Percentiles rank a stretch among this genome's conserved stretches.
These are phyloP conservation scores for Crithidia acanthocephali DNA, from an alignment of 208 protist genomes.

Conservation along the genomic window DNA sequence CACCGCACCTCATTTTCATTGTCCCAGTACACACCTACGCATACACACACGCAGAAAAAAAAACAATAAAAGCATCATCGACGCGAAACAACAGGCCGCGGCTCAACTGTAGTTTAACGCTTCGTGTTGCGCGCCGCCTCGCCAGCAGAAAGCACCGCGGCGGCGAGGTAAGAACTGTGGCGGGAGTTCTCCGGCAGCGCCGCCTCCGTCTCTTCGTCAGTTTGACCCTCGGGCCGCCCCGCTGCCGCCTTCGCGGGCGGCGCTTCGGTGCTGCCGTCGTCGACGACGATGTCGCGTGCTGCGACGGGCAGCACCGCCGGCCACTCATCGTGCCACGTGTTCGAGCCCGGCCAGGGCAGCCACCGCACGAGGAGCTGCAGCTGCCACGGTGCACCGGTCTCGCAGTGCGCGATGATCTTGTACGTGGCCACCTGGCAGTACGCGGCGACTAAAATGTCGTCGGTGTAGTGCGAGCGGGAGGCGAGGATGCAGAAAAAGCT, in stretches of 20 bases:
- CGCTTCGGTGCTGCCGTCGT: background rate
- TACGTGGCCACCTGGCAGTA: conserved; percentile 72
- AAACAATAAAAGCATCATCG: too few relatives aligned
- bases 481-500: conserved; percentile 78
- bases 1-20: too few relatives aligned
- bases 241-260: background rate
- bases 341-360: conserved; percentile 67
- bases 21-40: too few relatives aligned
- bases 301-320: background rate
- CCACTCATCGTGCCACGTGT: conserved; percentile 21
- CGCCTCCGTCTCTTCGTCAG: background rate
- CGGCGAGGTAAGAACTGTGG: background rate
- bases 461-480: conserved; percentile 90
- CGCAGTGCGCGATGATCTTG: conserved; percentile 52
- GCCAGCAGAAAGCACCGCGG: background rate
- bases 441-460: conserved; percentile 77
- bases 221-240: background rate
- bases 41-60: too few relatives aligned
- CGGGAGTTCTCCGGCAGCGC: background rate
- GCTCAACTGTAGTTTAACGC: too few relatives aligned
- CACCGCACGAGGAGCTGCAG: conserved; percentile 79
- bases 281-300: conserved; percentile 14
- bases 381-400: conserved; percentile 76
- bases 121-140: too few relatives aligned
- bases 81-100: too few relatives aligned